A percentile compares a stretch with the other conserved stretches of the same genome.
phyloP scores from a whole-genome alignment of 1,139 yeast genomes.

The Yamadazyma blattariae region DNA sequence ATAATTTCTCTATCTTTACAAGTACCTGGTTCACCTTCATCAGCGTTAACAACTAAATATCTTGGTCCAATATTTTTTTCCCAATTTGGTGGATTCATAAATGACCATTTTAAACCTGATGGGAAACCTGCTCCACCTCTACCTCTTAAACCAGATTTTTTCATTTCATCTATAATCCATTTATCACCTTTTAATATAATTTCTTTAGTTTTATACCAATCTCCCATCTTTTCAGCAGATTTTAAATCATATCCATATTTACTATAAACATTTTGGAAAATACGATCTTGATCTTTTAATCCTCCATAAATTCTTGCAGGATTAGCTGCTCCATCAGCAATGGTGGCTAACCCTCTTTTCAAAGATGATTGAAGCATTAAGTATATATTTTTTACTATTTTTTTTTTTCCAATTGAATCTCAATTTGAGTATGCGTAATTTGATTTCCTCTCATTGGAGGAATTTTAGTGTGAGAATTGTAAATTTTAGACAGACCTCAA shows the following conservation, averaged over 20 bases:
- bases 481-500: too few relatives aligned
- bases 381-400: slow-evolving; percentile 3
- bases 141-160: slow-evolving; percentile 81
- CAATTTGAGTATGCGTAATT: slow-evolving; percentile 16
- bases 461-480: not conserved
- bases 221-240: slow-evolving; percentile 76
- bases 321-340: slow-evolving; percentile 44
- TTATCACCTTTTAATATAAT: slow-evolving; percentile 76
- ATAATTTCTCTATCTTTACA: slow-evolving; percentile 89
- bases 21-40: slow-evolving; percentile 93
- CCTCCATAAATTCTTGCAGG: slow-evolving; percentile 72
- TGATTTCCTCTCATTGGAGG: slow-evolving; percentile 24
- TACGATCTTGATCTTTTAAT: slow-evolving; percentile 76
- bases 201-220: slow-evolving; percentile 89
- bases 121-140: slow-evolving; percentile 96
- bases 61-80: slow-evolving; percentile 83
- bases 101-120: slow-evolving; percentile 86
- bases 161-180: slow-evolving; percentile 86
- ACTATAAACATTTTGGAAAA: slow-evolving; percentile 78
- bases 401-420: slow-evolving; percentile 4
- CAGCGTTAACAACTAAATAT: slow-evolving; percentile 84
- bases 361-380: not conserved
- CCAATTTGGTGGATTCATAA: slow-evolving; percentile 95
- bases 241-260: slow-evolving; percentile 73
- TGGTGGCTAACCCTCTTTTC: slow-evolving; percentile 31